Evolutionary conservation across 169 alveolate species (phyloP).

Genomic region (Eimeria tenella): DNA sequence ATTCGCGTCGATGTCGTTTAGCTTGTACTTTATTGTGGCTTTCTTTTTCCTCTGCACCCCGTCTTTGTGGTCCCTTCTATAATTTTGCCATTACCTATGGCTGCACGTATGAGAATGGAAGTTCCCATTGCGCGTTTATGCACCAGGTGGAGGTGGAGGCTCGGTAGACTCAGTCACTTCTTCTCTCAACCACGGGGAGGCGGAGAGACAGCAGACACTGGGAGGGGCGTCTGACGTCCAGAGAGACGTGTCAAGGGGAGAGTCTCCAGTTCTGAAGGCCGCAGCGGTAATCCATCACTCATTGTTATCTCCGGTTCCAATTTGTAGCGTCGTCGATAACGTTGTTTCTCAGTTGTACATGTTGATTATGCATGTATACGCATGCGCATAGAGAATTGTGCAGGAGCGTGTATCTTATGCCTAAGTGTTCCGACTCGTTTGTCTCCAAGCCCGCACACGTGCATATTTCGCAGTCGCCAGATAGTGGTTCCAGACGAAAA

Average conservation of each 20-base stretch:
- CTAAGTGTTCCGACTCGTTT: no score
- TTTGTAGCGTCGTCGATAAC: no score
- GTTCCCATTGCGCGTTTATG: neutral
- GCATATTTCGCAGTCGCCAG: no score
- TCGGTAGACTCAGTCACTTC: conserved; percentile 44
- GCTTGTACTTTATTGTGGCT: neutral
- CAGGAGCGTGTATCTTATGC: no score
- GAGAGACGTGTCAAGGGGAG: conserved; percentile 4
- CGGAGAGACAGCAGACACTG: conserved; percentile 32
- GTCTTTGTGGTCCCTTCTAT: neutral
- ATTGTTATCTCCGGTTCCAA: neutral
- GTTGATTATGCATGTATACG: no score
- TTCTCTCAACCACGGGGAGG: conserved; percentile 27
- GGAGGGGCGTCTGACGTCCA: conserved; percentile 3
- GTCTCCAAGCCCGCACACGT: no score
- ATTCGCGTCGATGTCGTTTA: neutral
- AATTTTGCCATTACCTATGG: no score
- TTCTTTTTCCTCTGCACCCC: neutral
- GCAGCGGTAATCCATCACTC: neutral
- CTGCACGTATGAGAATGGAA: no score
- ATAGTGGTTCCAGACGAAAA: no score
- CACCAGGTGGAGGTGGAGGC: conserved; percentile 14
- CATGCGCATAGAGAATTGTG: no score
- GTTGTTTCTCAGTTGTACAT: no score
- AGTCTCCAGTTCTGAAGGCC: conserved; percentile 17